phyloP scores from a whole-genome alignment of 352 stramenopile genomes.

The Thraustochytrium sp. region DNA sequence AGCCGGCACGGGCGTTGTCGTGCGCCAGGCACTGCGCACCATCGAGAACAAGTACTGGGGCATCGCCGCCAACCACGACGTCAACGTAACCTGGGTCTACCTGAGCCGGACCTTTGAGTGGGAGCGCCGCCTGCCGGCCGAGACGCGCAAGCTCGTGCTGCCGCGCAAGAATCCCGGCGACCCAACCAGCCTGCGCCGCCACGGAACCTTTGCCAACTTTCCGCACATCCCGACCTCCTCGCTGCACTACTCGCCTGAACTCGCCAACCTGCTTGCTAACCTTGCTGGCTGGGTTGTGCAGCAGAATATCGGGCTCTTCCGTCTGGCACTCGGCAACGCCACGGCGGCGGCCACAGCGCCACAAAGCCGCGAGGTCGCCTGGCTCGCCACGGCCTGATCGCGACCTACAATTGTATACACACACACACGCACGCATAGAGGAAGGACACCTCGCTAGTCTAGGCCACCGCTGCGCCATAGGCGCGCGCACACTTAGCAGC shows the following conservation, averaged over 20 bases:
- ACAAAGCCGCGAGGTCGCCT: no score
- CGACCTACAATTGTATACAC: no score
- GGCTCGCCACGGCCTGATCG: no score
- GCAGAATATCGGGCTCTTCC: constrained; percentile 20
- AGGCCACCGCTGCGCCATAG: no score
- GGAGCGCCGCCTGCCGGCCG: neutral
- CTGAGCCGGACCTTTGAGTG: constrained; percentile 10
- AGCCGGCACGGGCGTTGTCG: constrained; percentile 24
- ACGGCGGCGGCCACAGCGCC: neutral
- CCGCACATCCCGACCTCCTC: constrained; percentile 26
- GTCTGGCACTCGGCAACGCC: neutral
- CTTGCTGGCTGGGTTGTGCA: constrained; percentile 40
- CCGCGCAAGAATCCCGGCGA: constrained; percentile 12
- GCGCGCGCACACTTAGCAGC: no score
- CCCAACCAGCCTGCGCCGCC: neutral
- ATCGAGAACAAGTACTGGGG: constrained; percentile 38
- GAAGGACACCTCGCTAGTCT: no score
- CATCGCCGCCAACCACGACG: neutral
- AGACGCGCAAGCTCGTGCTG: neutral
- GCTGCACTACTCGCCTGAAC: constrained; percentile 37
- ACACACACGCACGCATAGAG: no score
- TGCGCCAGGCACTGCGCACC: constrained; percentile 4
- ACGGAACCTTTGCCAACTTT: constrained; percentile 1
- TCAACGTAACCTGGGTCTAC: constrained; percentile 42
- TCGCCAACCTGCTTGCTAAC: constrained; percentile 36